Evolutionary conservation across 2,329 filamentous ascomycete genomes (phyloP).

Genomic region (Fusarium transvaalense): DNA sequence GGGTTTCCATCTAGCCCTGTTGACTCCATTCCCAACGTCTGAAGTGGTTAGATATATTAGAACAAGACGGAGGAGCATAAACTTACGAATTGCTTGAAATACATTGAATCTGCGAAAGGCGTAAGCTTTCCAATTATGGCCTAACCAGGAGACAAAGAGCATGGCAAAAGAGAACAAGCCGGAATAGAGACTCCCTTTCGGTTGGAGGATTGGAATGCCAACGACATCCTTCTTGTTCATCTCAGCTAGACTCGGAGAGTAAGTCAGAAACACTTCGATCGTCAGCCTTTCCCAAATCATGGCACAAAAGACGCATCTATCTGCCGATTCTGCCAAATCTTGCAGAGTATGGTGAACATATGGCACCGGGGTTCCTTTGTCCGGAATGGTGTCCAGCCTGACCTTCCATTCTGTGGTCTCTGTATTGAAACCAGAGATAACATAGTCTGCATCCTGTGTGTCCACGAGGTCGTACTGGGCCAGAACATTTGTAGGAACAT

Average conservation of each 20-base stretch:
- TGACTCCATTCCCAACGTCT: background rate
- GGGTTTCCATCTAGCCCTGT: constrained; percentile 19
- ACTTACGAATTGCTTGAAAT: constrained; percentile 25
- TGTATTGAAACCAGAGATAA: background rate
- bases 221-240: background rate
- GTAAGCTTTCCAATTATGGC: background rate
- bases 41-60: background rate
- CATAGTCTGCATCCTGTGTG: background rate
- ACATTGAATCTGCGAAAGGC: constrained; percentile 5
- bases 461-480: constrained; percentile 11
- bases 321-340: constrained; percentile 7
- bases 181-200: background rate
- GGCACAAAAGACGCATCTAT: constrained; percentile 32
- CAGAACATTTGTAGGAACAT: constrained; percentile 9
- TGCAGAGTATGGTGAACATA: constrained; percentile 26
- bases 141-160: constrained; percentile 1
- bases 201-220: constrained; percentile 17
- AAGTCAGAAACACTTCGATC: background rate
- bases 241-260: background rate
- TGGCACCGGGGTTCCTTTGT: background rate
- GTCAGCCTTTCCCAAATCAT: constrained; percentile 29
- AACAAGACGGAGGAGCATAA: too few species aligned
- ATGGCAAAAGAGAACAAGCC: constrained; percentile 24
- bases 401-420: constrained; percentile 7
- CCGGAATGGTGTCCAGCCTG: background rate